phyloP scores from a whole-genome alignment of 2,329 filamentous ascomycete species.

The Fusarium temperatum region DNA sequence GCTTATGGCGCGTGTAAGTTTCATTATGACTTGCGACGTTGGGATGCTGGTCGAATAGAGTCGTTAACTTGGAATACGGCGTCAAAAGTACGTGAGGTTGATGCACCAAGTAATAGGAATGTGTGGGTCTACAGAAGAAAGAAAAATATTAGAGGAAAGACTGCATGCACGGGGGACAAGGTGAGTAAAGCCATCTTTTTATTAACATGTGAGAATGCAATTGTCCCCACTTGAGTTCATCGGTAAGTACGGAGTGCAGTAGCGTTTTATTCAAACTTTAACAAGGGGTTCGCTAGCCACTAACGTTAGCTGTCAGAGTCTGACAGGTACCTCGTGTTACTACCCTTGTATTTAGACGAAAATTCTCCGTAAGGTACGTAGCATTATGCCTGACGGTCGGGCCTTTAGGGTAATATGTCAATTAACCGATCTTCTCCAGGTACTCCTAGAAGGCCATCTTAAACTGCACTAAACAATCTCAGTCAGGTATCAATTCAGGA shows the following conservation, averaged over 20 bases:
- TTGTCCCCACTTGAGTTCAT: neutral
- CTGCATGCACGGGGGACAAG: neutral
- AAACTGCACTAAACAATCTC: neutral
- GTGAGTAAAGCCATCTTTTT: neutral
- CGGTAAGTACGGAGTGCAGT: neutral
- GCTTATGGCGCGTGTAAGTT: neutral
- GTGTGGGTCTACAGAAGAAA: neutral
- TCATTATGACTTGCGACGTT: neutral
- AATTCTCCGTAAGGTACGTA: neutral
- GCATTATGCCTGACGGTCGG: neutral
- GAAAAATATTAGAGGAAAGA: neutral
- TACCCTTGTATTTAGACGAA: neutral
- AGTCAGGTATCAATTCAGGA: neutral
- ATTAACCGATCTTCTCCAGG: neutral
- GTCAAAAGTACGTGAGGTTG: neutral
- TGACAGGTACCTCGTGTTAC: neutral
- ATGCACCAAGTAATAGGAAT: neutral
- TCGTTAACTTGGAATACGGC: accelerated
- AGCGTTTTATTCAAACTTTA: neutral
- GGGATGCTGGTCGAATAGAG: neutral
- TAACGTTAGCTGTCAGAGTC: neutral
- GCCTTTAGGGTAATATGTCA: neutral
- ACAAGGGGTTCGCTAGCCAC: neutral
- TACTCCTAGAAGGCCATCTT: neutral
- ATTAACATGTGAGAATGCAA: neutral